phyloP scores from a whole-genome alignment of 805 yeast species.

The Kluyveromyces siamensis region DNA sequence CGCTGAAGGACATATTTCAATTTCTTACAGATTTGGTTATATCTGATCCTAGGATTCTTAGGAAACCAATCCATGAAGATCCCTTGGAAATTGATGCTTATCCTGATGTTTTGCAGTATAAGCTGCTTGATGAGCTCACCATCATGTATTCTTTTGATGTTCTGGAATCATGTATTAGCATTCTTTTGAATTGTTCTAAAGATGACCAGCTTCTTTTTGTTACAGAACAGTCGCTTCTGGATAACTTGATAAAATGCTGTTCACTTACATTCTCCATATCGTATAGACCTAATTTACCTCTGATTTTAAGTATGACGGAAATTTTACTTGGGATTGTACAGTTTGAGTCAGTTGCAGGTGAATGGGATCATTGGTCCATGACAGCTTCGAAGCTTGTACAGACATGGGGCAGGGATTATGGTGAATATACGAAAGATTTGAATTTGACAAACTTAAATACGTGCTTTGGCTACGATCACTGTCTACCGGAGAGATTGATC shows the following conservation, averaged over 20 bases:
- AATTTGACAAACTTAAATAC: neutral
- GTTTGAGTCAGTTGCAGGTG: conserved; percentile 3
- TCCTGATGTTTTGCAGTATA: conserved; percentile 34
- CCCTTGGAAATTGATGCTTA: conserved; percentile 15
- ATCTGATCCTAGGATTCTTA: conserved; percentile 18
- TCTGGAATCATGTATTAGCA: conserved; percentile 33
- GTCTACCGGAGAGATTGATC: neutral
- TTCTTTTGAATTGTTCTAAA: conserved; percentile 13
- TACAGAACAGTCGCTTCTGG: conserved; percentile 13
- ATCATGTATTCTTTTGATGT: conserved; percentile 47
- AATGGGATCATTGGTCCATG: conserved; percentile 2
- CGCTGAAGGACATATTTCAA: conserved; percentile 27
- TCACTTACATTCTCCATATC: conserved; percentile 35
- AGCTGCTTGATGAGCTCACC: conserved; percentile 41
- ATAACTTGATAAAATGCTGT: conserved; percentile 26
- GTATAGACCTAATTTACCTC: conserved; percentile 42
- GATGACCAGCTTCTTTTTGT: conserved; percentile 16
- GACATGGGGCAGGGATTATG: conserved; percentile 11
- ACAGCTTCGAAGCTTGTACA: neutral
- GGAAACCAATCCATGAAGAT: conserved; percentile 15
- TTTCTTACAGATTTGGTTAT: conserved; percentile 22
- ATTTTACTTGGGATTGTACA: conserved; percentile 27
- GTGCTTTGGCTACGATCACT: neutral
- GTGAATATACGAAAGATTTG: conserved; percentile 16
- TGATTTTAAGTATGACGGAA: conserved; percentile 45